phyloP scores from a whole-genome alignment of 2,329 filamentous ascomycete genomes.

The Stromatinia cepivora region DNA sequence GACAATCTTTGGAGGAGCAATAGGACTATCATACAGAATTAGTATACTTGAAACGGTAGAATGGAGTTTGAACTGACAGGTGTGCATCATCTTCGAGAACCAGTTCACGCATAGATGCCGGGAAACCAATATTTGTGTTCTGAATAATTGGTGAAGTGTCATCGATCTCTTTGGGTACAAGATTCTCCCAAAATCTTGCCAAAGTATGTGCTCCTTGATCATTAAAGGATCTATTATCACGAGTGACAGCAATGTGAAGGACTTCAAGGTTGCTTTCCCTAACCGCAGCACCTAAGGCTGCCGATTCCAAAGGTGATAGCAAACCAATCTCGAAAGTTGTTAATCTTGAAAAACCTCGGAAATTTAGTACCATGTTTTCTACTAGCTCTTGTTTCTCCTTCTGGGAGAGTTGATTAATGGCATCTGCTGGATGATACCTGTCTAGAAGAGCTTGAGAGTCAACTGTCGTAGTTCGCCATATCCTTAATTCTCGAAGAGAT shows the following conservation, averaged over 20 bases:
- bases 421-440: background rate
- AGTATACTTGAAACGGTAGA: background rate
- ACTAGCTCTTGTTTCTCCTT: conserved; percentile 9
- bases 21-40: conserved; percentile 7
- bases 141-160: conserved; percentile 16
- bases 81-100: conserved; percentile 25
- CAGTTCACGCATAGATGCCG: conserved; percentile 19
- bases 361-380: conserved; percentile 17
- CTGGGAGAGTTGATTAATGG: background rate
- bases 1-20: conserved; percentile 20
- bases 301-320: conserved; percentile 22
- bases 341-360: conserved; percentile 20
- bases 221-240: conserved; percentile 19
- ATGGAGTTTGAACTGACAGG: conserved; percentile 5
- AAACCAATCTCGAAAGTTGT: conserved; percentile 22
- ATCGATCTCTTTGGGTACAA: conserved; percentile 21
- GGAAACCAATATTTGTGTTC: conserved; percentile 19
- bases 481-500: conserved; percentile 21
- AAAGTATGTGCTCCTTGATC: conserved; percentile 19
- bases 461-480: conserved; percentile 23
- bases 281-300: conserved; percentile 19
- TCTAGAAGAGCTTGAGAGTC: conserved; percentile 20
- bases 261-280: conserved; percentile 21
- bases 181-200: conserved; percentile 15
- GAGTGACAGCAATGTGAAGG: conserved; percentile 22